Conservation (phyloP, 1,139 yeast genomes). For the Lodderomyces margitis region DNA sequence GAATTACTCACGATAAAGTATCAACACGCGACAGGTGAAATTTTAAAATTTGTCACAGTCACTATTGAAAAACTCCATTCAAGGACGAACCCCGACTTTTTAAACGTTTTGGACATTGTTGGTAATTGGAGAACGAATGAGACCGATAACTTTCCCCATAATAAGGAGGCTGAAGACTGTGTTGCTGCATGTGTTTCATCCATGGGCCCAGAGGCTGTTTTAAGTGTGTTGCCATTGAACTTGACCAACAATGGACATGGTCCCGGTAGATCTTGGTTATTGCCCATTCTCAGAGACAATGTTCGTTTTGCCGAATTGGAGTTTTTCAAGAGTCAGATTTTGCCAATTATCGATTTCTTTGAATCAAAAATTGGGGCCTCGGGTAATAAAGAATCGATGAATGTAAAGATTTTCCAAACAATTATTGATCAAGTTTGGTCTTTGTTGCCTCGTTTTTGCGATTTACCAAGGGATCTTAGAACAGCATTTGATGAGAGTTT, state of each 20-base stretch:
- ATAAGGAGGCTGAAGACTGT: constrained; percentile 76
- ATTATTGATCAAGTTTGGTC: constrained; percentile 92
- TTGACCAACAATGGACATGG: constrained; percentile 39
- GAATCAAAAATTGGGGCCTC: constrained; percentile 44
- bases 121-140: constrained; percentile 88
- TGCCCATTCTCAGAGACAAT: constrained; percentile 89
- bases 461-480: constrained; percentile 73
- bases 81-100: constrained; percentile 71
- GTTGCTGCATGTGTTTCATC: constrained; percentile 75
- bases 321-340: constrained; percentile 58
- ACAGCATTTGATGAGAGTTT: constrained; percentile 67
- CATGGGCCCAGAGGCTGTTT: constrained; percentile 83
- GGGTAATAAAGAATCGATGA: constrained; percentile 54
- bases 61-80: constrained; percentile 62
- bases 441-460: constrained; percentile 83
- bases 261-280: constrained; percentile 90
- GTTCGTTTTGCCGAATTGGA: constrained; percentile 68
- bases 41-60: constrained; percentile 67
- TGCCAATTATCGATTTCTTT: constrained; percentile 68
- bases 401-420: constrained; percentile 74
- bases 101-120: constrained; percentile 63
- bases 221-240: constrained; percentile 75
- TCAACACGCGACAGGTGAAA: constrained; percentile 73
- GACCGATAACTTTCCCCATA: constrained; percentile 64
- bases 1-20: constrained; percentile 72